Evolutionary conservation across 495 filamentous ascomycete genomes (phyloP), one percentile per base, ranked within the genome.

Genomic region (Monascus purpureus): DNA sequence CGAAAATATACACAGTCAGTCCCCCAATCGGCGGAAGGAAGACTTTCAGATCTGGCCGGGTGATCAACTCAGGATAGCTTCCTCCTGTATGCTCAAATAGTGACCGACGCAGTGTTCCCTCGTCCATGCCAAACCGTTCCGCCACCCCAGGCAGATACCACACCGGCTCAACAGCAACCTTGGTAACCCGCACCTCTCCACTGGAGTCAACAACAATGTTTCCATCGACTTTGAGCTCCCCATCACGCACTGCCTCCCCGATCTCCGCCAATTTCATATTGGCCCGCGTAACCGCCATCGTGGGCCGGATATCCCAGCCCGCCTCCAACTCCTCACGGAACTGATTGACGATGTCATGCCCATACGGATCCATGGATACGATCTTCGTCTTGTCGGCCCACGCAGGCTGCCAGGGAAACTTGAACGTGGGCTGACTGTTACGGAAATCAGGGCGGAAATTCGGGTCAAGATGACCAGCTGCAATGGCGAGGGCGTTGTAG

Each of bases 191-290:
- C 8, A 97, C 69, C 49, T 97, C 90, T 19, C 90, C 90, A 3
- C 49, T 52, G 5, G 68, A 65, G 45, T 92, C 92, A 24, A 97
- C 55, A 39, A 92, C 87, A 30, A 97, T 84, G 37, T 80, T 83
- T 25, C 90, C 90, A 55, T 97, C 90, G 0, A 86, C 83, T 6
- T 80, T 65, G 4, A 97, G 65, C 32, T 80, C 68, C 13, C 88
- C 87, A 26, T 67, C 65, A 30, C 68, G 72, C 7, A 97, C 85
- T 34, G 81, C 84, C 20, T 93, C 77, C 32, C 86, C 86, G 22
- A 97, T 75, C 55, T 97, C 90, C 6, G 90, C 82, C 18, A 97
- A 59, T 55, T 83, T 92, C 90, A 97, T 97, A 48, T 95, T 93
- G 9, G 90, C 90, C 45, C 79, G 80, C 14, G 90, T 97, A 22